Percentiles rank a stretch among this genome's conserved stretches.
Evolutionary conservation across 2,329 filamentous ascomycete species (phyloP).

Genomic region (Cladophialophora yegresii): DNA sequence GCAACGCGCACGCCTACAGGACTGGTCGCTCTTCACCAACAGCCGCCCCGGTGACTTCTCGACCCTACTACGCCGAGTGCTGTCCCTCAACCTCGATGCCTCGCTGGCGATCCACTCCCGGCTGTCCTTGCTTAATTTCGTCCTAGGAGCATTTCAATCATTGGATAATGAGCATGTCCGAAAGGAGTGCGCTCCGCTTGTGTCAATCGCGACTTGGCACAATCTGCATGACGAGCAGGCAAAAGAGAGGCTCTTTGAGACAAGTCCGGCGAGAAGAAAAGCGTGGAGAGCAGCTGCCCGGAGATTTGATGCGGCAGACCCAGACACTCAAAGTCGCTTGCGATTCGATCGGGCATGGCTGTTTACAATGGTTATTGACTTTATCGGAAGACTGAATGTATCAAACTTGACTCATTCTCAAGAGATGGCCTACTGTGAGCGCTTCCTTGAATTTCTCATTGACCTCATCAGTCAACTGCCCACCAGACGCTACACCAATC

Average conservation of each 20-base stretch:
- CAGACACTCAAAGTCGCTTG: slow-evolving; percentile 72
- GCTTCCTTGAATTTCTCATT: slow-evolving; percentile 86
- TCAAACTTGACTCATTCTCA: slow-evolving; percentile 32
- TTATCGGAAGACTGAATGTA: slow-evolving; percentile 71
- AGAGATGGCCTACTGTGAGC: slow-evolving; percentile 53
- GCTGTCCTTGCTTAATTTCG: slow-evolving; percentile 81
- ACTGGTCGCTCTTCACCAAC: slow-evolving; percentile 79
- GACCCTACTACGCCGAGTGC: slow-evolving; percentile 79
- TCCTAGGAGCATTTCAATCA: slow-evolving; percentile 91
- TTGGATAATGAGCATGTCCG: slow-evolving; percentile 84
- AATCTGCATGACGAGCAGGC: slow-evolving; percentile 77
- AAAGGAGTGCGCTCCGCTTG: slow-evolving; percentile 93
- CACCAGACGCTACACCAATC: slow-evolving; percentile 90
- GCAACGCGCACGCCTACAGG: slow-evolving; percentile 78
- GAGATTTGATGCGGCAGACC: slow-evolving; percentile 83
- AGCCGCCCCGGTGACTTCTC: slow-evolving; percentile 81
- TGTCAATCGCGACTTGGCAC: slow-evolving; percentile 95
- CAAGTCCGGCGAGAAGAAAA: slow-evolving; percentile 74
- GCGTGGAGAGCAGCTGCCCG: slow-evolving; percentile 87
- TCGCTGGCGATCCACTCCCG: slow-evolving; percentile 68
- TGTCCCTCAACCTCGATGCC: slow-evolving; percentile 79
- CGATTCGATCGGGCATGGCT: slow-evolving; percentile 94
- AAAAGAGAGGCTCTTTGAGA: slow-evolving; percentile 71
- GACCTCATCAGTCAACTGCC: slow-evolving; percentile 92
- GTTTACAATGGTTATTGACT: slow-evolving; percentile 80